Evolutionary conservation across 768 basidiomycete genomes (phyloP), one percentile per base, ranked within the genome.

Genomic region (Leccinum pellstonianum): DNA sequence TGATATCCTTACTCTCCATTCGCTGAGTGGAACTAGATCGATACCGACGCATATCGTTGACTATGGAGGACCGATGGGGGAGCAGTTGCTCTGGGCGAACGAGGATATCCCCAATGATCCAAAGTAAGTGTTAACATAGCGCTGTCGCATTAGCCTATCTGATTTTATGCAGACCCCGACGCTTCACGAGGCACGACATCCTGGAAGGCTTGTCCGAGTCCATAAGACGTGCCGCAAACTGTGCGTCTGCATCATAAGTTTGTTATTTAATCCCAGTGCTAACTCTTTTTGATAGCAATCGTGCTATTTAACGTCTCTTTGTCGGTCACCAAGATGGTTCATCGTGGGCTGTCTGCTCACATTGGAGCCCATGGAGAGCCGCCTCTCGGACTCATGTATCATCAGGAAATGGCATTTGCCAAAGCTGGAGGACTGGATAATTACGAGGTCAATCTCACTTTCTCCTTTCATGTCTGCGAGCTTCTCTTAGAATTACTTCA

Each of bases 1-100:
- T 21, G 89, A 90, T 62, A 76, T 90, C 52, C 65, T 86, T 23
- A 85, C 76, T 0, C 75, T 91, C 11, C 90, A 79, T 65, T 82
- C 83, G 5, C 56, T 77, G 66, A 90, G 88, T 66, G 89, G 89
- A 4, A 89, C 89, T 12, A 87, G 85, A 12, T 77, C 81, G 27
- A 89, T 88, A 0, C 89, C 89, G 3, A 91, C 89, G 0, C 89
- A 90, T 62, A 73, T 90, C 31, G 89, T 90, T 25, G 85, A 90
- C 66, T 91, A 90, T 67, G 89, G 89, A 19, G 89, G 89, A 19
- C 77, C 77, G 2, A 80, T 71, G 68, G 89, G 88, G 4, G 88
- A 91, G 63, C 82, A 90, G 63, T 73, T 78, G 56, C 78, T 90
- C 12, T 91, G 88, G 88, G 86, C 86, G 4, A 77, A 69, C 2